A percentile compares a stretch with the other conserved stretches of the same genome.
These are phyloP conservation scores for Farysia itapuensis DNA, from an alignment of 1,284 basidiomycete species.

Conservation along the genomic window DNA sequence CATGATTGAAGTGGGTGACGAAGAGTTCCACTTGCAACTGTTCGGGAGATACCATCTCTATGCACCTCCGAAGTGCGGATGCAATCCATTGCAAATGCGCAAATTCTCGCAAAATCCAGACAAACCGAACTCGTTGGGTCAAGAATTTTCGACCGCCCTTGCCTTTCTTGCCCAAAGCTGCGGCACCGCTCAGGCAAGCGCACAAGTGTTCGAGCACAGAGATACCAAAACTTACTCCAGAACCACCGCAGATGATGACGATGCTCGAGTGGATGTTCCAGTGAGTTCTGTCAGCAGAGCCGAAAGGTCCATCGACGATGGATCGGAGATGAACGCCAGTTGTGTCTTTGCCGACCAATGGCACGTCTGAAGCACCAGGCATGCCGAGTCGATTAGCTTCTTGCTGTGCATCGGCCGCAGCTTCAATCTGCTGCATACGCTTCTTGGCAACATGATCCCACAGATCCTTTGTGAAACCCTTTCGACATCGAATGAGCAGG, in stretches of 20 bases:
- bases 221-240: slow-evolving; percentile 76
- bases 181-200: slow-evolving; percentile 64
- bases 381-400: slow-evolving; percentile 15
- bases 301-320: slow-evolving; percentile 76
- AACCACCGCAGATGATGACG: slow-evolving; percentile 75
- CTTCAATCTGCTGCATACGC: slow-evolving; percentile 42
- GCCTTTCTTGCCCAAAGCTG: slow-evolving; percentile 32
- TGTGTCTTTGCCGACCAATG: slow-evolving; percentile 35
- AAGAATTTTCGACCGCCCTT: slow-evolving; percentile 62
- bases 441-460: slow-evolving; percentile 65
- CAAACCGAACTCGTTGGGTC: slow-evolving; percentile 71
- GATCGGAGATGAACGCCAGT: slow-evolving; percentile 69
- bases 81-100: slow-evolving; percentile 82
- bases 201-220: slow-evolving; percentile 74
- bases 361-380: slow-evolving; percentile 43
- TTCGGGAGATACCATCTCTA: slow-evolving; percentile 67
- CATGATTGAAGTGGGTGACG: slow-evolving; percentile 63
- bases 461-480: slow-evolving; percentile 74
- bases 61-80: slow-evolving; percentile 70
- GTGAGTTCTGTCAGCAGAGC: slow-evolving; percentile 69
- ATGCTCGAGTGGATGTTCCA: slow-evolving; percentile 70
- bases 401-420: slow-evolving; percentile 37
- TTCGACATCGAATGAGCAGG: slow-evolving; percentile 74
- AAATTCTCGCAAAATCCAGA: slow-evolving; percentile 82
- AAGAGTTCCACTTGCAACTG: slow-evolving; percentile 77